Conservation (phyloP, 2,329 filamentous ascomycete genomes). For the Apiospora koreana region DNA sequence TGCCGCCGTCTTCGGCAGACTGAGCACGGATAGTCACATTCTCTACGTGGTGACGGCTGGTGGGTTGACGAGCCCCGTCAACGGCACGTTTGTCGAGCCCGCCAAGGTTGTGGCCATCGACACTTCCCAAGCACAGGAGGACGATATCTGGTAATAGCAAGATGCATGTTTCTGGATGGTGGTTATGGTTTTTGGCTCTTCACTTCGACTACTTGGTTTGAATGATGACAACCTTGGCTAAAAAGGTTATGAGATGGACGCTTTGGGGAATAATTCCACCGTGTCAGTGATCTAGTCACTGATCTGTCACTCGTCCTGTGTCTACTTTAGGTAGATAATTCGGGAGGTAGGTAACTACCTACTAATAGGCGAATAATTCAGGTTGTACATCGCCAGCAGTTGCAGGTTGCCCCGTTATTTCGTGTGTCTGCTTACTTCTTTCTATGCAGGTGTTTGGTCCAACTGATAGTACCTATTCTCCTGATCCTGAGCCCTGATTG, state of each 20-base stretch:
- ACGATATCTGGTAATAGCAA: neutral
- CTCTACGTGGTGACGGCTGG: slow-evolving; percentile 26
- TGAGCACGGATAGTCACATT: slow-evolving; percentile 17
- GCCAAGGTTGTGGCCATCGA: slow-evolving; percentile 27
- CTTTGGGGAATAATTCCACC: neutral
- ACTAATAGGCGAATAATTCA: neutral
- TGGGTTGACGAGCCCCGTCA: slow-evolving; percentile 19
- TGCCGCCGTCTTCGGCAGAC: slow-evolving; percentile 22
- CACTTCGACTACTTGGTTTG: neutral
- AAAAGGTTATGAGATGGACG: neutral
- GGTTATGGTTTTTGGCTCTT: neutral
- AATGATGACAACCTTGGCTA: too few species aligned
- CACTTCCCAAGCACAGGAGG: neutral
- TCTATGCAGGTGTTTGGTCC: neutral
- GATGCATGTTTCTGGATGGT: neutral
- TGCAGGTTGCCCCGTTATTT: neutral
- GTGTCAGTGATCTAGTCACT: neutral
- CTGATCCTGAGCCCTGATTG: neutral
- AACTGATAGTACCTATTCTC: neutral
- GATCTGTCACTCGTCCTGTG: too few species aligned
- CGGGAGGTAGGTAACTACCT: neutral
- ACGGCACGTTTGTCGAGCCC: slow-evolving; percentile 24
- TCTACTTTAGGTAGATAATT: too few species aligned
- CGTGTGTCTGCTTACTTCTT: neutral
- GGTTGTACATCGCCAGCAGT: neutral